Percentiles rank a stretch among this genome's conserved stretches.
Conservation (phyloP, 805 yeast species). For the Debaryomyces hansenii region DNA sequence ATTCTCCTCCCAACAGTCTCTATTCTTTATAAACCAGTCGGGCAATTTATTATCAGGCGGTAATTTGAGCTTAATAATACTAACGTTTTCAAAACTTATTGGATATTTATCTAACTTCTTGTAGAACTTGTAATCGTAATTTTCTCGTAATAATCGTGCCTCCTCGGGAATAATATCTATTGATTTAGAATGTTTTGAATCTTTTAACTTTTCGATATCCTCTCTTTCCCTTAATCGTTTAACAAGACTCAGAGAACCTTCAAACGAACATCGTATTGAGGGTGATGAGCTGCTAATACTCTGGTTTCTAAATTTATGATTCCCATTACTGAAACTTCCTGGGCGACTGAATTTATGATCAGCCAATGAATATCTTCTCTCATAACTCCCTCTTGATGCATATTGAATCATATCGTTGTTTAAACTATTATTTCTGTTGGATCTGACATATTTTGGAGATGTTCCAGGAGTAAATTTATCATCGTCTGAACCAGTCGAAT, state of each 20-base stretch:
- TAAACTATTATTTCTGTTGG: slow-evolving; percentile 22
- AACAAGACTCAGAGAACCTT: not conserved
- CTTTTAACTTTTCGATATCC: slow-evolving; percentile 6
- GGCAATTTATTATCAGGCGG: slow-evolving; percentile 72
- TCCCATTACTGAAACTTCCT: slow-evolving; percentile 14
- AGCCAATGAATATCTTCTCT: slow-evolving; percentile 31
- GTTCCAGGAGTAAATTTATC: slow-evolving; percentile 28
- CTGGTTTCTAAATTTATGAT: slow-evolving; percentile 14
- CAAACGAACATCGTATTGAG: slow-evolving; percentile 2
- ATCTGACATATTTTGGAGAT: slow-evolving; percentile 23
- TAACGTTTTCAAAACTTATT: slow-evolving; percentile 34
- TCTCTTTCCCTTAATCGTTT: not conserved
- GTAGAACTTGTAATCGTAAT: slow-evolving; percentile 39
- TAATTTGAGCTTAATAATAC: slow-evolving; percentile 44
- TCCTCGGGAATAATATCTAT: slow-evolving; percentile 7
- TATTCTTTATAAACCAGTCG: slow-evolving; percentile 66
- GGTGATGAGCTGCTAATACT: slow-evolving; percentile 2
- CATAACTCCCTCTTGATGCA: slow-evolving; percentile 19
- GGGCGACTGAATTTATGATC: slow-evolving; percentile 26
- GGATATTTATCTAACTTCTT: slow-evolving; percentile 36
- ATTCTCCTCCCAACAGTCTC: slow-evolving; percentile 66
- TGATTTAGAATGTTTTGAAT: slow-evolving; percentile 6
- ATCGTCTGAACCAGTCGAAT: slow-evolving; percentile 14
- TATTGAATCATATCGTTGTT: slow-evolving; percentile 16
- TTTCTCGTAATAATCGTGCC: slow-evolving; percentile 16